Percentiles rank a stretch among this genome's conserved stretches.
These are phyloP conservation scores for Rhazya stricta DNA, from an alignment of 257 asterid genomes.

Conservation along the genomic window DNA sequence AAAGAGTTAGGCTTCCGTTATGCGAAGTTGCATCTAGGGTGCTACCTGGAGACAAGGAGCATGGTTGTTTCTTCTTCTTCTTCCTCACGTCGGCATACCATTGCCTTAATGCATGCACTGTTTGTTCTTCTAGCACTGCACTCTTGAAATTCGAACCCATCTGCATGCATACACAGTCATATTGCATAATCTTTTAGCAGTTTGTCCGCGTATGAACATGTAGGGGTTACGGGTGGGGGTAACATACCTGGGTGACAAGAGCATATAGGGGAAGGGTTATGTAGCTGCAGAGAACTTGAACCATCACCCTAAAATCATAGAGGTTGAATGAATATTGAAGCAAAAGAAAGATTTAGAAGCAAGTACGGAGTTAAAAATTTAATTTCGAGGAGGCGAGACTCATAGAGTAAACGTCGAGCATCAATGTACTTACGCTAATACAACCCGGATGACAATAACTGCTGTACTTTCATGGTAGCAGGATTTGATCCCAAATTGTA, in stretches of 20 bases:
- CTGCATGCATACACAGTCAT: too few species aligned
- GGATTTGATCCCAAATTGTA: constrained; percentile 61
- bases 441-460: constrained; percentile 50
- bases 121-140: constrained; percentile 48
- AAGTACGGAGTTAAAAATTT: too few species aligned
- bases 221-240: background rate
- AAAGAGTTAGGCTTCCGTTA: constrained; percentile 10
- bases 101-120: constrained; percentile 44
- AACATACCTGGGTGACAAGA: constrained; percentile 67
- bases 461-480: constrained; percentile 53
- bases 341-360: background rate
- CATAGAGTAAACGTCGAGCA: background rate
- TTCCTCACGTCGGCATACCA: constrained; percentile 59
- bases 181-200: too few species aligned
- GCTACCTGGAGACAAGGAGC: constrained; percentile 1
- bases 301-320: constrained; percentile 42
- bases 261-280: constrained; percentile 83
- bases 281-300: constrained; percentile 76
- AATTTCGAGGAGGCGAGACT: too few species aligned
- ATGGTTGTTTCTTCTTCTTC: constrained; percentile 29
- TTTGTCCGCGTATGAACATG: too few species aligned
- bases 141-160: constrained; percentile 65
- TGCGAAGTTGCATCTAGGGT: constrained; percentile 25
- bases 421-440: constrained; percentile 52
- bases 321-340: background rate